A percentile compares a stretch with the other conserved stretches of the same genome.
Conservation (phyloP, 371 early-diverging fungal species). For the Batrachochytrium dendrobatidis region DNA sequence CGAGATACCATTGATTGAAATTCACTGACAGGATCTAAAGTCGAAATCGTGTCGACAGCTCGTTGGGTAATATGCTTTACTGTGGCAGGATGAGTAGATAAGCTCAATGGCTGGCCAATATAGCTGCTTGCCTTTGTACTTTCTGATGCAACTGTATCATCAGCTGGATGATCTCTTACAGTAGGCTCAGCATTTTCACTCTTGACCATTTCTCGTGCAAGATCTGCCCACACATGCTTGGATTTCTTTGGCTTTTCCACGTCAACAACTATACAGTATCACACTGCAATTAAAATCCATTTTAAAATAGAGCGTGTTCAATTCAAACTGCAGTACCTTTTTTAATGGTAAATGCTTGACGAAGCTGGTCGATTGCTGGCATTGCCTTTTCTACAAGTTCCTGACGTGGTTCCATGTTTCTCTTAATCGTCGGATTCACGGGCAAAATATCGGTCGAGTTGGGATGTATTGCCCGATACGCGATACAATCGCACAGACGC, state of each 20-base stretch:
- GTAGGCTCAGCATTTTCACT: slow-evolving; percentile 26
- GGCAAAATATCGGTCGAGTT: slow-evolving; percentile 45
- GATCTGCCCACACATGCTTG: slow-evolving; percentile 15
- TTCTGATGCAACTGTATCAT: slow-evolving; percentile 15
- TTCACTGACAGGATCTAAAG: slow-evolving; percentile 51
- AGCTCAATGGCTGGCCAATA: neutral
- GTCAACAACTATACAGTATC: too few species aligned
- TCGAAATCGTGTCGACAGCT: slow-evolving; percentile 40
- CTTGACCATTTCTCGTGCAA: slow-evolving; percentile 8
- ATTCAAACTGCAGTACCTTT: slow-evolving; percentile 40
- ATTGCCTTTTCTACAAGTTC: slow-evolving; percentile 33
- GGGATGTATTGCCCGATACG: slow-evolving; percentile 48
- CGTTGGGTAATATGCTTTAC: slow-evolving; percentile 18
- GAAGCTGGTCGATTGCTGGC: slow-evolving; percentile 30
- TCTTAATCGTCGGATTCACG: slow-evolving; percentile 31
- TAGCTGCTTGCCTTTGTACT: slow-evolving; percentile 8
- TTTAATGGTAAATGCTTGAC: slow-evolving; percentile 40
- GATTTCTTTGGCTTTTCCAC: slow-evolving; percentile 23
- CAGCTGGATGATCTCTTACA: slow-evolving; percentile 12
- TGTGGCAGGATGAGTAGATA: too few species aligned
- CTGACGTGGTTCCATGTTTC: slow-evolving; percentile 35
- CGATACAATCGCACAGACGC: slow-evolving; percentile 49
- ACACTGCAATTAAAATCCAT: neutral
- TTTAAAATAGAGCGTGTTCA: too few species aligned
- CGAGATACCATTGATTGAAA: slow-evolving; percentile 50